phyloP scores from a whole-genome alignment of 345 rosid genomes.

The Bretschneidera sinensis region DNA sequence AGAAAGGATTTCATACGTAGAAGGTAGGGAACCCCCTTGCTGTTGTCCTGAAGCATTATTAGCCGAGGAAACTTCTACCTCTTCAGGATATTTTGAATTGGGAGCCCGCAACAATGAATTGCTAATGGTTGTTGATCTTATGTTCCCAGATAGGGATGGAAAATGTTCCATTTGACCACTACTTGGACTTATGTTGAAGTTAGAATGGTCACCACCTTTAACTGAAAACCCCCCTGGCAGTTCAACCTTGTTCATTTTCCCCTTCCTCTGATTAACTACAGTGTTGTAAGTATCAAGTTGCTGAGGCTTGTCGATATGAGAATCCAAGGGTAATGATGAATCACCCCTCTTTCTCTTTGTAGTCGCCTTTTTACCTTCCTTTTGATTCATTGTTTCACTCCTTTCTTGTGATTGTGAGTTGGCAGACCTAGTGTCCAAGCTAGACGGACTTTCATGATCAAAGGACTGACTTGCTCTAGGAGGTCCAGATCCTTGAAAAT shows the following conservation, averaged over 20 bases:
- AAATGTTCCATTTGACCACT: slow-evolving; percentile 35
- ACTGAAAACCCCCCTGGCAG: slow-evolving; percentile 39
- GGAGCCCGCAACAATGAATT: slow-evolving; percentile 17
- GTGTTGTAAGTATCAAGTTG: slow-evolving; percentile 39
- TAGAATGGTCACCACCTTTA: slow-evolving; percentile 35
- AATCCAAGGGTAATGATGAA: slow-evolving; percentile 47
- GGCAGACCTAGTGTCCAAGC: slow-evolving; percentile 82
- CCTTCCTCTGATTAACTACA: slow-evolving; percentile 43
- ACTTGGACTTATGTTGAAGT: slow-evolving; percentile 29
- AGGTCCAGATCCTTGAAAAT: slow-evolving; percentile 69
- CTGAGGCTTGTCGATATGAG: slow-evolving; percentile 46
- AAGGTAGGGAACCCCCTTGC: slow-evolving; percentile 30
- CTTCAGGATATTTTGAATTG: slow-evolving; percentile 27
- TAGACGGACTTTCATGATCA: slow-evolving; percentile 93
- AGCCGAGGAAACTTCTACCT: slow-evolving; percentile 42
- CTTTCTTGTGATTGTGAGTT: slow-evolving; percentile 83
- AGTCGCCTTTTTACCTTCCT: slow-evolving; percentile 50
- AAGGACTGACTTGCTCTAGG: slow-evolving; percentile 64
- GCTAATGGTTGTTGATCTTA: slow-evolving; percentile 19
- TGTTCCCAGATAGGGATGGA: slow-evolving; percentile 21
- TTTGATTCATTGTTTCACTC: slow-evolving; percentile 46
- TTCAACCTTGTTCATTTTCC: slow-evolving; percentile 64
- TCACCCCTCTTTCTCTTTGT: slow-evolving; percentile 81
- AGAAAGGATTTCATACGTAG: slow-evolving; percentile 34
- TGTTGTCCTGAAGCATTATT: slow-evolving; percentile 30